These are phyloP conservation scores for Microthlaspi erraticum DNA, from an alignment of 345 rosid genomes.

Conservation along the genomic window DNA sequence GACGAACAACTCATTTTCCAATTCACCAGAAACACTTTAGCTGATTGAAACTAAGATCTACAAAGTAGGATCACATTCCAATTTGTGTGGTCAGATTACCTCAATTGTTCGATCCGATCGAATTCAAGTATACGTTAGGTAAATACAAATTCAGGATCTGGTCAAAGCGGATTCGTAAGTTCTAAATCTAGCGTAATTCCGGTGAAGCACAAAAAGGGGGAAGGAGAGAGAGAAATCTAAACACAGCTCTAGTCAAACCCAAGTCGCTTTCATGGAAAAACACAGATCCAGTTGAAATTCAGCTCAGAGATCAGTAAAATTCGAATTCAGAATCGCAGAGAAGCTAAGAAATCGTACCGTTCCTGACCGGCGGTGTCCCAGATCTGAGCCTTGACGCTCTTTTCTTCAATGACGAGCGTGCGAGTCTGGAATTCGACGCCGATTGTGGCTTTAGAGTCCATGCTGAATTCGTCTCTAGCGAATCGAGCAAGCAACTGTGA, in stretches of 20 bases:
- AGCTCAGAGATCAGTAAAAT: not conserved
- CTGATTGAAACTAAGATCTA: not conserved
- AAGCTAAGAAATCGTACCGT: slow-evolving; percentile 46
- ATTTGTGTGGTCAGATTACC: not conserved
- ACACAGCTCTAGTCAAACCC: slow-evolving; percentile 29
- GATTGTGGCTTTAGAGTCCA: slow-evolving; percentile 90
- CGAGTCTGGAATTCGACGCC: slow-evolving; percentile 96
- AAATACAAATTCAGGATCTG: not conserved
- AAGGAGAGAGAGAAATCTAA: not conserved
- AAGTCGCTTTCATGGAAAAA: slow-evolving; percentile 19
- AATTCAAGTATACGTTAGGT: not conserved
- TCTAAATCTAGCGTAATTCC: not conserved
- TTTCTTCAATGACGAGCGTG: slow-evolving; percentile 67
- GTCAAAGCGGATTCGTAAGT: slow-evolving; percentile 6
- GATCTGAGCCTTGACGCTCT: slow-evolving; percentile 96
- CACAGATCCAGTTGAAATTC: slow-evolving; percentile 24
- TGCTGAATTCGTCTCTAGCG: slow-evolving; percentile 84
- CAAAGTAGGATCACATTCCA: too few relatives aligned
- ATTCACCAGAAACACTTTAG: not conserved
- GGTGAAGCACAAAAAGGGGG: not conserved
- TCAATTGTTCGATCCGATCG: slow-evolving; percentile 1
- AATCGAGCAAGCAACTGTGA: slow-evolving; percentile 85
- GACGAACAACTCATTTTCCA: not conserved
- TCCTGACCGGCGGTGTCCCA: slow-evolving; percentile 99
- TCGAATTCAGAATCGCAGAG: not conserved